Evolutionary conservation across 192 early-diverging fungal genomes (phyloP).

Genomic region (Diversispora epigaea): DNA sequence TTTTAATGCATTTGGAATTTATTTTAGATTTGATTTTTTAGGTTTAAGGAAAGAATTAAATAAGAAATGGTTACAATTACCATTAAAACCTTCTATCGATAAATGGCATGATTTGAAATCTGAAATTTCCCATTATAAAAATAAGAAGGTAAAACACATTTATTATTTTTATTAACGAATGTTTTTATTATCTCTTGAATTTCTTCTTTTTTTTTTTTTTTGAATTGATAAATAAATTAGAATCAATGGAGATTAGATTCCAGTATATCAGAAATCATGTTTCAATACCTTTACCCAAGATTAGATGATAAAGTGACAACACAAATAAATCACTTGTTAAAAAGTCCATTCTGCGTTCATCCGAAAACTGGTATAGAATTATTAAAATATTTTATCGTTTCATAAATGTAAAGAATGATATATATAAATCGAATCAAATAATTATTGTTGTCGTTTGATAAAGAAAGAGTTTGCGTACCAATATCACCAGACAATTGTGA

Average conservation of each 20-base stretch:
- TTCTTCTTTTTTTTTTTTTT: too few species aligned
- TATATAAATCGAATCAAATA: too few species aligned
- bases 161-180: too few species aligned
- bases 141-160: too few species aligned
- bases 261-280: constrained; percentile 70
- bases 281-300: constrained; percentile 91
- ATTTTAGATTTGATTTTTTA: neutral
- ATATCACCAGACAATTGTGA: constrained; percentile 76
- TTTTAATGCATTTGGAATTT: neutral
- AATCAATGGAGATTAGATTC: constrained; percentile 36
- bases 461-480: constrained; percentile 91
- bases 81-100: constrained; percentile 30
- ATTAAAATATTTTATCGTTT: too few species aligned
- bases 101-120: constrained; percentile 50
- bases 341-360: constrained; percentile 96
- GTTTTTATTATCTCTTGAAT: too few species aligned
- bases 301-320: constrained; percentile 91
- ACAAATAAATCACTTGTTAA: constrained; percentile 91
- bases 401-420: too few species aligned
- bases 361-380: constrained; percentile 75
- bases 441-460: neutral
- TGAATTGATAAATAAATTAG: too few species aligned
- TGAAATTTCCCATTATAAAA: too few species aligned
- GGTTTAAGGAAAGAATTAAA: constrained; percentile 38
- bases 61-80: constrained; percentile 43